Percentiles rank a stretch among this genome's conserved stretches.
Conservation (phyloP, 2,329 filamentous ascomycete species). For the Paraphaeosphaeria sporulosa region DNA sequence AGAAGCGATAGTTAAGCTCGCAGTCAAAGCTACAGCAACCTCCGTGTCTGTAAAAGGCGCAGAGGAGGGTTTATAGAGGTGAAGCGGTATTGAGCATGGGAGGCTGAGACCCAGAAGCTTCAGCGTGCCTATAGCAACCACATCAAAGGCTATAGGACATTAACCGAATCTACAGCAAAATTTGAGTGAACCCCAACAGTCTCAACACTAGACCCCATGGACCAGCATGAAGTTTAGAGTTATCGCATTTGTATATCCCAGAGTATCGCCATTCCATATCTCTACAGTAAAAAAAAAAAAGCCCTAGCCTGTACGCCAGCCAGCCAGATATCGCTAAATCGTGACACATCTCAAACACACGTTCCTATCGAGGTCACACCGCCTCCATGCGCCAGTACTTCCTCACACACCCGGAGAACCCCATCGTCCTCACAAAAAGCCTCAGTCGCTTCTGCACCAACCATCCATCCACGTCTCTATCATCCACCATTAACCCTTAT, state of each 20-base stretch:
- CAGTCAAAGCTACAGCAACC: no score
- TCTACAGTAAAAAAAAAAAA: background rate
- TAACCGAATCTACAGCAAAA: no score
- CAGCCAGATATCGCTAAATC: background rate
- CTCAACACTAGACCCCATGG: background rate
- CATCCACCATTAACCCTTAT: background rate
- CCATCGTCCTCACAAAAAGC: background rate
- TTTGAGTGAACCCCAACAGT: no score
- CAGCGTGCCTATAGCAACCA: no score
- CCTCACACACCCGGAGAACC: background rate
- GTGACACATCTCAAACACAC: background rate
- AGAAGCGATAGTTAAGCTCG: no score
- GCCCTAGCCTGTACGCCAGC: no score
- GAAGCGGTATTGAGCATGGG: no score
- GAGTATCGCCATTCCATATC: background rate
- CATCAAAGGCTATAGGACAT: no score
- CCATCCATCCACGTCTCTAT: background rate
- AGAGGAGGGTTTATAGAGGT: no score
- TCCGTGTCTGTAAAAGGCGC: no score
- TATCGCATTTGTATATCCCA: background rate
- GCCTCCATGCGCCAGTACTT: constrained; percentile 2
- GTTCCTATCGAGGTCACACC: background rate
- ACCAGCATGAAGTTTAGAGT: background rate
- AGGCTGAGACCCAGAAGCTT: no score
- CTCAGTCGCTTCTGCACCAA: background rate